Evolutionary conservation across 352 stramenopile species (phyloP).

Genomic region (Pythium periplocum): DNA sequence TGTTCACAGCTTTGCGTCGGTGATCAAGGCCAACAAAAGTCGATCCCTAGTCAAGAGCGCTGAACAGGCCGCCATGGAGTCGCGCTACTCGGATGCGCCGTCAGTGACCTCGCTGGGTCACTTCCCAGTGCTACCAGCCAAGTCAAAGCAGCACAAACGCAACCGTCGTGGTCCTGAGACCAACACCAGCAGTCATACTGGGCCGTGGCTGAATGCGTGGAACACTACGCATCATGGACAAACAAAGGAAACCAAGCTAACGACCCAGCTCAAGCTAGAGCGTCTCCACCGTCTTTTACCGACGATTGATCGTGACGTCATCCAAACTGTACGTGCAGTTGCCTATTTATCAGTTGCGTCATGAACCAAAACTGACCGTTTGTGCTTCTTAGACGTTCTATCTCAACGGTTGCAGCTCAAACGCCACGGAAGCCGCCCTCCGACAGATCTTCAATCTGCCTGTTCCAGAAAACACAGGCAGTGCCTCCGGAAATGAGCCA

Average conservation of each 20-base stretch:
- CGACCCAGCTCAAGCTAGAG: constrained; percentile 63
- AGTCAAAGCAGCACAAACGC: constrained; percentile 19
- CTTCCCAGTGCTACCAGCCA: constrained; percentile 42
- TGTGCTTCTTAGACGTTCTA: constrained; percentile 47
- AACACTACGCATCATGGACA: constrained; percentile 4
- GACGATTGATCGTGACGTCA: constrained; percentile 40
- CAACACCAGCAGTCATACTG: too few species aligned
- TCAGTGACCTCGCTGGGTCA: constrained; percentile 44
- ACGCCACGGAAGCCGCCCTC: constrained; percentile 55
- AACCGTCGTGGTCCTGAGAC: background rate
- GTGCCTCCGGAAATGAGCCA: too few species aligned
- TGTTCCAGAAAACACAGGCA: constrained; percentile 1
- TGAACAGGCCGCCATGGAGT: constrained; percentile 11
- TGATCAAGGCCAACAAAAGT: constrained; percentile 21
- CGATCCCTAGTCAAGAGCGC: constrained; percentile 12
- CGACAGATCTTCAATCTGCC: constrained; percentile 59
- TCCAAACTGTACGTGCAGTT: constrained; percentile 36
- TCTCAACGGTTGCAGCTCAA: constrained; percentile 57
- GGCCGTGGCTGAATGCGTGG: constrained; percentile 12
- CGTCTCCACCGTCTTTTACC: constrained; percentile 55
- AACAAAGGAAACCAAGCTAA: constrained; percentile 37
- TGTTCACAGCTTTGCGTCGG: constrained; percentile 57
- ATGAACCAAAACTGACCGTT: too few species aligned
- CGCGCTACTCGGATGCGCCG: constrained; percentile 22
- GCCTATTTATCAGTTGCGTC: too few species aligned